Evolutionary conservation across 371 early-diverging fungal genomes (phyloP), one percentile per base, ranked within the genome.

Genomic region (Saksenaea vasiformis): DNA sequence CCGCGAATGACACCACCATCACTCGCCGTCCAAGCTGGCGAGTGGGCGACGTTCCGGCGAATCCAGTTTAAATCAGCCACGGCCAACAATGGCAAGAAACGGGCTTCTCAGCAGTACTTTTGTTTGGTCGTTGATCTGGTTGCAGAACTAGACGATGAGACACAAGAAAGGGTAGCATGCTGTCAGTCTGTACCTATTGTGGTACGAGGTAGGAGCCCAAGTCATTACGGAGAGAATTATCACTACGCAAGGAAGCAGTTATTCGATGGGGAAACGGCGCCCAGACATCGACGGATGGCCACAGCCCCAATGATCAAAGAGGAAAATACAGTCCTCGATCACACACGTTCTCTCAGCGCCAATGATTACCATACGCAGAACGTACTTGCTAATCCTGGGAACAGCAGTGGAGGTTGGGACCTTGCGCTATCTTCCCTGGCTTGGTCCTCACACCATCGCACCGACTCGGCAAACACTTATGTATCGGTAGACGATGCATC

Each of bases 51-150:
- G 7, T 96, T 91, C 73, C 94, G 95, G 66, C 88, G 96, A 24
- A 74, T 96, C 27, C 96, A 96, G 80, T 96, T 96, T 84, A 93
- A 93, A 66, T 84, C 88, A 0, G 93, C 95, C 27, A 96, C 96
- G 0, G 93, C 93, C 24, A 95, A 94, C 82, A 94, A 93, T 67
- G 92, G 92, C 58, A 88, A 89, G 67, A 85, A 92, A 54, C 74
- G 91, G 3, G 90, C 91, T 34, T 87, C 91, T 1, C 95, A 94
- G 74, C 94, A 95, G 70, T 93, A 91, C 75, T 91, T 90, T 67
- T 76, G 85, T 35, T 74, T 93, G 24, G 69, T 75, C 35, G 76
- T 91, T 3, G 83, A 86, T 27, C 71, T 93, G n/a, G 76, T 77
- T 61, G 91, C 86, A 10, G 79, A 84, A 61, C 70, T 73, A 19